Base-by-base conservation (phyloP, 1,139 yeast genomes). In the Groenewaldozyma auringiensis region DNA sequence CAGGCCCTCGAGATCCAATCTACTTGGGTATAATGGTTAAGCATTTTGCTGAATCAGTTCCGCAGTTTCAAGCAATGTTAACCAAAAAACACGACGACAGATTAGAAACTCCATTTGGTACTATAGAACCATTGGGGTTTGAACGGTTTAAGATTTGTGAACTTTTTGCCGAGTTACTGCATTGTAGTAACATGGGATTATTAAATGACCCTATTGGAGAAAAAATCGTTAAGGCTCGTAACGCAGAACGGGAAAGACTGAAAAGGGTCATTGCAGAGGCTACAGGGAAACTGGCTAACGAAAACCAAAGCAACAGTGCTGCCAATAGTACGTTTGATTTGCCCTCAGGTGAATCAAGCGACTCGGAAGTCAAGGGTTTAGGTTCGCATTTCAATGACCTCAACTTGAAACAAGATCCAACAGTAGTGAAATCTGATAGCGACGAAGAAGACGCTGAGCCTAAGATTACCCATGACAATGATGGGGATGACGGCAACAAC, bases 81-180 rank as follows among this genome's bases (percentile, higher is more conserved):
- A 68, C 69, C 1, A 59, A 59, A 52, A 60, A 55, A 51, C 68
- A 60, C 41, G 47, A 53, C 14, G 63, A 64, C 35, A 64, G 46
- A 52, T 68, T 87, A 52, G 73, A 76, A 50, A 86, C 96, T 3
- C 83, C 88, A 11, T 80, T 81, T 60, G 88, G 88, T 18, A 64
- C 66, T 32, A 80, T 82, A 50, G 94, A 86, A 65, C 98, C 98
- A 1, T 70, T 92, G 36, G 98, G 98, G 0, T 89, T 89, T 65
- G 97, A 92, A 67, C 73, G 97, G 55, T 92, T 94, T 67, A 86
- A 89, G 63, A 84, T 92, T 43, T 92, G 96, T 63, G 98, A 94
- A 67, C 72, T 92, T 53, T 79, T 92, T 52, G 98, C 98, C 0
- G 99, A 92, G 63, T 72, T 92, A 44, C 74, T 92, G 48, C 99